Percentiles rank a stretch among this genome's conserved stretches.
Conservation (phyloP, 176 grass and related monocot species). For the Oropetium thomaeum region DNA sequence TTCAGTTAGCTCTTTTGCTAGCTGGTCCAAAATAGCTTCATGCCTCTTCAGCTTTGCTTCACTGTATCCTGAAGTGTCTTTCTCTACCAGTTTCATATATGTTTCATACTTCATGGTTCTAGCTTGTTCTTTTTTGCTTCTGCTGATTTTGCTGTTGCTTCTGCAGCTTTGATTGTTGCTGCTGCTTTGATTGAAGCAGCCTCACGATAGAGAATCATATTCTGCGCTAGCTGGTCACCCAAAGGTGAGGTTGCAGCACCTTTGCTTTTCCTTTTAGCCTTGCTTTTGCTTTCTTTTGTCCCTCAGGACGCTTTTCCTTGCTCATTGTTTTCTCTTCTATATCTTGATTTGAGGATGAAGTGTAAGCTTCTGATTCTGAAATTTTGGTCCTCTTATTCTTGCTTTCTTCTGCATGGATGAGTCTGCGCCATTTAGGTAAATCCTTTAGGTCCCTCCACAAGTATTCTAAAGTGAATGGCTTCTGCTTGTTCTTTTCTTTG, state of each 20-base stretch:
- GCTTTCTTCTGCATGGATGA: too few species aligned
- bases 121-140: background rate
- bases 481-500: too few species aligned
- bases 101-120: background rate
- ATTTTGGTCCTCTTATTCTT: too few species aligned
- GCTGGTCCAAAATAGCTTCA: background rate
- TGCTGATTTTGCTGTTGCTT: background rate
- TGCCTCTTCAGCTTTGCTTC: background rate
- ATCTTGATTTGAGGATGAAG: too few species aligned
- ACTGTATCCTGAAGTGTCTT: too few species aligned
- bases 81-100: background rate
- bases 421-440: too few species aligned
- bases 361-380: too few species aligned
- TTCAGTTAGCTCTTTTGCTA: background rate
- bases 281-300: background rate
- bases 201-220: background rate
- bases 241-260: background rate
- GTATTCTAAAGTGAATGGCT: too few species aligned
- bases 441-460: too few species aligned
- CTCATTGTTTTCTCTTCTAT: too few species aligned
- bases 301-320: too few species aligned
- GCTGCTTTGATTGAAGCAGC: background rate
- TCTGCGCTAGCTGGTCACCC: background rate
- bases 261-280: background rate
- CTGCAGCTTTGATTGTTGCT: too few species aligned